Evolutionary conservation across 306 rosid species (phyloP).

Genomic region (Begonia masoniana): DNA sequence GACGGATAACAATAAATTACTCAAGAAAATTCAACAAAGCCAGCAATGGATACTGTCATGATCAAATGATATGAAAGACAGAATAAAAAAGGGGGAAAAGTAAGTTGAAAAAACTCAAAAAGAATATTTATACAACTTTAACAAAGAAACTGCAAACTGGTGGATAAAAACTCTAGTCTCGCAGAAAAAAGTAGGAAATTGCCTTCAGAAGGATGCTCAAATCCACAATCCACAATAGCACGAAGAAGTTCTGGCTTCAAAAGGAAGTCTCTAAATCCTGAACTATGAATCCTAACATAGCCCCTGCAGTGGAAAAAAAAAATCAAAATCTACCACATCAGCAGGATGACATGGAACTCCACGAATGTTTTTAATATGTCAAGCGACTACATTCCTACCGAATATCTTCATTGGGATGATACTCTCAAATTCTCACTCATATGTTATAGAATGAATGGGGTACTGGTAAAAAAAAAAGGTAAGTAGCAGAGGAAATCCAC

Average conservation of each 20-base stretch:
- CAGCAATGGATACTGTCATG: too few relatives aligned
- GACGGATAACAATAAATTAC: not conserved
- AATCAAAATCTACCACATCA: not conserved
- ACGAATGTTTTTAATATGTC: too few relatives aligned
- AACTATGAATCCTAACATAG: constrained; percentile 96
- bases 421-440: too few relatives aligned
- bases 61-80: too few relatives aligned
- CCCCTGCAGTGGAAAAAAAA: constrained; percentile 33
- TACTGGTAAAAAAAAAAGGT: too few relatives aligned
- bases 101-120: too few relatives aligned
- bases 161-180: not conserved
- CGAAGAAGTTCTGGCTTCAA: too few relatives aligned
- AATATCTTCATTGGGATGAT: too few relatives aligned
- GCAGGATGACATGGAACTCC: not conserved
- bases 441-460: too few relatives aligned
- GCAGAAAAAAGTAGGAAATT: constrained; percentile 7
- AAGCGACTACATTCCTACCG: too few relatives aligned
- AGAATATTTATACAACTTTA: not conserved
- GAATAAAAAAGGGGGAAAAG: too few relatives aligned
- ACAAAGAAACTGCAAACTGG: not conserved
- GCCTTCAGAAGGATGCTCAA: constrained; percentile 99
- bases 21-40: not conserved
- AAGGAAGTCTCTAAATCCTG: constrained; percentile 98
- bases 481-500: too few relatives aligned
- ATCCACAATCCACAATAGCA: constrained; percentile 39